Base-by-base conservation (phyloP, 2,329 filamentous ascomycete species). In the Hirsutella minnesotensis region DNA sequence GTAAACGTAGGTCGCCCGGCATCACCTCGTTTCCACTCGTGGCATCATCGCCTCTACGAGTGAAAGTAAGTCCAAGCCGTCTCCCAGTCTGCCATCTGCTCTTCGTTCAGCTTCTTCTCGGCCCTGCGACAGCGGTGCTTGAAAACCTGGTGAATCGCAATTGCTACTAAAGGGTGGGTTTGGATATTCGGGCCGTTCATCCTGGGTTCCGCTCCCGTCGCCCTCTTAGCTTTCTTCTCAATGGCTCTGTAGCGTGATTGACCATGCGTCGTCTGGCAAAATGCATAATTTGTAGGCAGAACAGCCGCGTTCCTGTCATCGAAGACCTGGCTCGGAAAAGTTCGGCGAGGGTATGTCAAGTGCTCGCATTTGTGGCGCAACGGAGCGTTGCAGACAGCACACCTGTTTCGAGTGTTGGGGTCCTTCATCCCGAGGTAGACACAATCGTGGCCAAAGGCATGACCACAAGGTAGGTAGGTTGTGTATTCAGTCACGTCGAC, bases 401-500 rank as follows among this genome's bases (percentile, higher is more conserved):
- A 52, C 5, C 34, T 30, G 18, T 19, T 24, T 37, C 36, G 16
- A 29, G 44, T n/a, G 12, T 12, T 29, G 13, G 19, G 13, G 10
- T 21, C 10, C 2, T 19, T 5, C 18, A 50, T 40, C 44, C 42
- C 48, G 18, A 30, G 31, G 12, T 40, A 49, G 19, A 56, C 39
- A 20, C 56, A 59, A 4, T 35, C 8, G 19, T 51, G 45, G 9
- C 54, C 54, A 39, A 55, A 55, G 13, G 15, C 16, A 39, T 59
- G 55, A 12, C 56, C 54, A 36, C 56, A 59, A 5, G 52, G 52
- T 15, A 59, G 49, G 37, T 49, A 55, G 2, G 43, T 45, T 18
- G 39, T 41, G 9, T 15, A 20, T 35, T 59, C 56, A 9, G 10
- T 5, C 9, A 27, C 33, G 16, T 5, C 24, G 12, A 38, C 33